phyloP scores from a whole-genome alignment of 2,329 filamentous ascomycete species.

The Thermothelomyces thermophilus region DNA sequence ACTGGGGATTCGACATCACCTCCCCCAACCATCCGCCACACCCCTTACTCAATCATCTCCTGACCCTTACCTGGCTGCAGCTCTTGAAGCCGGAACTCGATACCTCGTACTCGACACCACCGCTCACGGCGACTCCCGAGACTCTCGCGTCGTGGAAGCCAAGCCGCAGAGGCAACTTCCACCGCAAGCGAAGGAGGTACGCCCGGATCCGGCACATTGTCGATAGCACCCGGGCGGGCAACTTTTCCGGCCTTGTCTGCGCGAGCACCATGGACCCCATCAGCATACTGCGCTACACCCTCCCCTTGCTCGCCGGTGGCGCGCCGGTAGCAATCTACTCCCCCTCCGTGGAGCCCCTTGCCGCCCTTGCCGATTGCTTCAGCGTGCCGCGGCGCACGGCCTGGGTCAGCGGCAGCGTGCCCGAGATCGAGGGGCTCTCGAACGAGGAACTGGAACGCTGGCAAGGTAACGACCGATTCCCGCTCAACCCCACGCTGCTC shows the following conservation, averaged over 20 bases:
- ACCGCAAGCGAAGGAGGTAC: conserved; percentile 83
- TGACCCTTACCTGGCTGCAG: conserved; percentile 86
- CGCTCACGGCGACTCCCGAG: conserved; percentile 51
- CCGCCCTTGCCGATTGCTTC: conserved; percentile 74
- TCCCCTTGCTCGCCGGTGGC: conserved; percentile 77
- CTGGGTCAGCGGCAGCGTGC: conserved; percentile 44
- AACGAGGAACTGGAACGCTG: conserved; percentile 48
- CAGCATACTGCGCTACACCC: conserved; percentile 64
- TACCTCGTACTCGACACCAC: conserved; percentile 61
- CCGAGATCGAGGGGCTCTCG: conserved; percentile 39
- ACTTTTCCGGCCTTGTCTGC: conserved; percentile 76
- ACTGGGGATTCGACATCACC: conserved; percentile 76
- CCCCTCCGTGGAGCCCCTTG: conserved; percentile 71
- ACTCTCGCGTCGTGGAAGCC: conserved; percentile 67
- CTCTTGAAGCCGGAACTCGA: conserved; percentile 72
- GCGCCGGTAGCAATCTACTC: conserved; percentile 82
- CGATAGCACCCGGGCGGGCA: conserved; percentile 65
- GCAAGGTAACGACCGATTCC: conserved; percentile 67
- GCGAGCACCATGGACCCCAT: conserved; percentile 76
- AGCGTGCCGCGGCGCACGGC: conserved; percentile 72
- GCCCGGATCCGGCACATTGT: conserved; percentile 65
- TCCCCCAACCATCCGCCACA: conserved; percentile 61
- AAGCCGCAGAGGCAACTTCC: conserved; percentile 76
- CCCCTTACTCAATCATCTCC: conserved; percentile 74
- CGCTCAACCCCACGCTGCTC: conserved; percentile 77